Base-by-base conservation (phyloP, 345 rosid species). In the Aurinia saxatilis region DNA sequence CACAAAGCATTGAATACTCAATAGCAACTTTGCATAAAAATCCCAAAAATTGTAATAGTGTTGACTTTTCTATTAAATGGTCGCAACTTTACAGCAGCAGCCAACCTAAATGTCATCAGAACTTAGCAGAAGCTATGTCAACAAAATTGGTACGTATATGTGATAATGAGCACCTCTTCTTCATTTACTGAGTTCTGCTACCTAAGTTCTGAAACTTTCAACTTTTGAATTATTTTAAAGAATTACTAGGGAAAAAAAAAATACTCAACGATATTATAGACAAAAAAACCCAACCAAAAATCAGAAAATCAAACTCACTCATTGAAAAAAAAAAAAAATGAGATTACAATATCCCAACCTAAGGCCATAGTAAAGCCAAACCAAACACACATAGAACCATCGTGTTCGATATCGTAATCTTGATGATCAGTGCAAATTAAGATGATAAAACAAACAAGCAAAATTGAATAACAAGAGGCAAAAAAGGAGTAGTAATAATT, bases 1-100 rank as follows among this genome's bases (percentile, higher is more conserved):
- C 69, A 63, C 63, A 70, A 54, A 54, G 69, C 74, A 55, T 56
- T 70, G 52, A 70, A 63, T 70, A 56, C 59, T 63, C 64, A 42
- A 49, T 47, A 40, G 46, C 69, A 63, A 70, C 69, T 55, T 39
- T 63, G 51, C 57, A 70, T 48, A 19, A 19, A 31, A 62, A 41
- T 54, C 17, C 51, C 18, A 62, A 62, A 63, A 55, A 8, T 62
- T 56, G 64, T 40, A 23, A 53, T 50, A 31, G 49, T 39, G 46
- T 48, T 63, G 74, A 63, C 74, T 70, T 55, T 63, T 63, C 64
- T 37, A 54, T 12, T 46, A 30, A 46, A 62, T 55, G 38, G 58
- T 54, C 16, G 5, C 63, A 48, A 63, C 52, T 63, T 70, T 69
- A 55, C 31, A 46, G 54, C 31, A 46, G 54, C 41, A 53, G 73